Conservation (phyloP, 768 basidiomycete species). For the Tulasnella sp. region DNA sequence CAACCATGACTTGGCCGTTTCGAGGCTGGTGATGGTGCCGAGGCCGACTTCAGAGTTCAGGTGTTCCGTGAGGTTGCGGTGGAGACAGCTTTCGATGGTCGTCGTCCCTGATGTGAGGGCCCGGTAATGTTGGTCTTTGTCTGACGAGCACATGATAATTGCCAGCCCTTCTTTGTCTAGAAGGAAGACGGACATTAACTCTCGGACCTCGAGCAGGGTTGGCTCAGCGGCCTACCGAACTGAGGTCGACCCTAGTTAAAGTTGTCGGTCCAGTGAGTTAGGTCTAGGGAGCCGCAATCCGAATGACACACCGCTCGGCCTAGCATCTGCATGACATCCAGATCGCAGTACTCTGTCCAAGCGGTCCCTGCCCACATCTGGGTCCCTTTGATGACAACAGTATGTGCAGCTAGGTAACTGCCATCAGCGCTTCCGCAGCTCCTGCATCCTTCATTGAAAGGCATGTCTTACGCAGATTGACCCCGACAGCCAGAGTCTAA, state of each 20-base stretch:
- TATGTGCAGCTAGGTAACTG: constrained; percentile 63
- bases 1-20: constrained; percentile 75
- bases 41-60: constrained; percentile 90
- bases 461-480: constrained; percentile 71
- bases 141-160: constrained; percentile 71
- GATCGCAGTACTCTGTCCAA: constrained; percentile 76
- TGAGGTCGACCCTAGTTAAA: constrained; percentile 72
- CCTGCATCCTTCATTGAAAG: not conserved
- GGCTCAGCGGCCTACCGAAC: constrained; percentile 47
- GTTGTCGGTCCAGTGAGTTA: not conserved
- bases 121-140: constrained; percentile 64
- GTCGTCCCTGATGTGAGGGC: constrained; percentile 62
- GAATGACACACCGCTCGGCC: constrained; percentile 67
- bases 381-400: constrained; percentile 89
- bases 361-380: constrained; percentile 63
- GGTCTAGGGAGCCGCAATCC: not conserved
- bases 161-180: constrained; percentile 77
- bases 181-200: constrained; percentile 8
- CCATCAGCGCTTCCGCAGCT: not conserved
- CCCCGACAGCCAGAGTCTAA: constrained; percentile 90
- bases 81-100: constrained; percentile 76
- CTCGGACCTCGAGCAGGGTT: not conserved
- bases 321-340: constrained; percentile 94
- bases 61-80: constrained; percentile 78
- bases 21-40: constrained; percentile 63